Evolutionary conservation across 1,139 yeast species (phyloP).

Genomic region (Pichia sp.): DNA sequence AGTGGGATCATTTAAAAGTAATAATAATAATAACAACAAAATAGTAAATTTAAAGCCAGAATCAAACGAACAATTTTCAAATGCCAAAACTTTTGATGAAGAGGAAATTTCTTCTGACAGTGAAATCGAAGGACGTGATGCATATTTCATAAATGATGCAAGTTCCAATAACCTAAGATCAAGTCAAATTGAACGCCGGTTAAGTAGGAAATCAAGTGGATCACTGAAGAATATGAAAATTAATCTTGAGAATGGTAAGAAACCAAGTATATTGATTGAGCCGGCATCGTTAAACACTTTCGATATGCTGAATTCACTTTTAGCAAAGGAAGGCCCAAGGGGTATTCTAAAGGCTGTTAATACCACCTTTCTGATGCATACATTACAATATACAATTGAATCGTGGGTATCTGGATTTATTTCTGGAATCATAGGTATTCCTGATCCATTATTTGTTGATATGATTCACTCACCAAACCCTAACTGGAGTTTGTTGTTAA

Average conservation of each 20-base stretch:
- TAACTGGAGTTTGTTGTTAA: slow-evolving; percentile 55
- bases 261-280: slow-evolving; percentile 33
- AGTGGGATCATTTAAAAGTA: slow-evolving; percentile 46
- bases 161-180: slow-evolving; percentile 18
- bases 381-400: slow-evolving; percentile 70
- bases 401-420: slow-evolving; percentile 90
- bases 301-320: slow-evolving; percentile 64
- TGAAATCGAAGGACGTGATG: slow-evolving; percentile 32
- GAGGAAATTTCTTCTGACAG: slow-evolving; percentile 22
- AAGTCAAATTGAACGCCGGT: slow-evolving; percentile 26
- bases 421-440: slow-evolving; percentile 76
- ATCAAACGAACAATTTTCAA: background rate
- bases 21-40: background rate
- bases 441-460: slow-evolving; percentile 85
- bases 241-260: background rate
- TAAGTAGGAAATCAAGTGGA: slow-evolving; percentile 15
- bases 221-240: background rate
- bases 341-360: slow-evolving; percentile 86
- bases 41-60: background rate
- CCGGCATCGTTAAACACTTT: slow-evolving; percentile 64
- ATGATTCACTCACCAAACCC: slow-evolving; percentile 79
- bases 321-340: slow-evolving; percentile 71
- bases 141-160: slow-evolving; percentile 37
- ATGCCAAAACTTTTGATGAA: background rate
- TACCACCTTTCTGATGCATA: slow-evolving; percentile 73